A percentile compares a stretch with the other conserved stretches of the same genome.
phyloP scores from a whole-genome alignment of 176 grass and related monocot species.

The Oryza rufipogon region DNA sequence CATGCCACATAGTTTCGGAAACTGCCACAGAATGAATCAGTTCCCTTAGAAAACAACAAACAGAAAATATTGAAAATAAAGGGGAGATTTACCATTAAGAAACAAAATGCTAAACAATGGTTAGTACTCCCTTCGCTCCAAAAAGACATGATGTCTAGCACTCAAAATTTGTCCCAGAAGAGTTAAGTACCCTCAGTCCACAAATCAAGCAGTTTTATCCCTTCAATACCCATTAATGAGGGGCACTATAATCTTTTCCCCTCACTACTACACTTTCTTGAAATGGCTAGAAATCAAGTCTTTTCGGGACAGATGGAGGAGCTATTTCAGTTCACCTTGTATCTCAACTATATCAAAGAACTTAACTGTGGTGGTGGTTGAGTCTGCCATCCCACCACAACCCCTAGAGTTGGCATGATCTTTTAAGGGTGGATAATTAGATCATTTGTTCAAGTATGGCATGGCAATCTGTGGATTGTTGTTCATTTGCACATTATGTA shows the following conservation, averaged over 20 bases:
- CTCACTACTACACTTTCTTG: too few species aligned
- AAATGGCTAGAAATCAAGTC: too few species aligned
- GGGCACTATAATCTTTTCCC: too few species aligned
- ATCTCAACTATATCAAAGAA: background rate
- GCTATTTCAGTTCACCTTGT: constrained; percentile 1
- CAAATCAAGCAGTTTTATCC: too few species aligned
- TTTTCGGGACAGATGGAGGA: too few species aligned
- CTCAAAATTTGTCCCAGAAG: too few species aligned
- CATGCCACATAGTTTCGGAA: constrained; percentile 98
- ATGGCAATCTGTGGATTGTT: background rate
- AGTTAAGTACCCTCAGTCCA: too few species aligned
- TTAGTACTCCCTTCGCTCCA: background rate
- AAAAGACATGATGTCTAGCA: too few species aligned
- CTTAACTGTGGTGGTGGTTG: background rate
- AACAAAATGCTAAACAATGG: constrained; percentile 7
- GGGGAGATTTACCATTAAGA: constrained; percentile 19
- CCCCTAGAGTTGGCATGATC: background rate
- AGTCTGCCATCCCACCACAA: background rate
- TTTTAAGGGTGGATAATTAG: background rate
- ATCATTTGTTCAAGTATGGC: background rate
- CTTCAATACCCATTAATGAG: too few species aligned
- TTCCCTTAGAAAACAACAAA: constrained; percentile 17
- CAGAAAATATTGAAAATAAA: constrained; percentile 13
- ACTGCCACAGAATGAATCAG: constrained; percentile 55
- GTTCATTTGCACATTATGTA: background rate